Percentiles rank a stretch among this genome's conserved stretches.
These are phyloP conservation scores for Aurinia saxatilis DNA, from an alignment of 345 rosid genomes.

Conservation along the genomic window DNA sequence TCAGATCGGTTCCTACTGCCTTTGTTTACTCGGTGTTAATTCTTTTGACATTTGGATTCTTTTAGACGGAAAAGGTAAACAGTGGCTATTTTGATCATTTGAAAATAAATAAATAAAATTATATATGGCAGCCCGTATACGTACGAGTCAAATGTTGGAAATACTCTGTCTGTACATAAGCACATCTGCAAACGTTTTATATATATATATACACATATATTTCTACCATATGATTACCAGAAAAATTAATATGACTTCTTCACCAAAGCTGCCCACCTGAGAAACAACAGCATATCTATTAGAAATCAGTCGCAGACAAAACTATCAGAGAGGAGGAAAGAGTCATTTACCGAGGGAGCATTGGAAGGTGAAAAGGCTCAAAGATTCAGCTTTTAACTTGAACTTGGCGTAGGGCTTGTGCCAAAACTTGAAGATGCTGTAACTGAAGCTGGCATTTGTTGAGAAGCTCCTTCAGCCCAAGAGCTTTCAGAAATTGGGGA, in stretches of 20 bases:
- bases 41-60: too few relatives aligned
- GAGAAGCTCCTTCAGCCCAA: conserved; percentile 51
- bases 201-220: conserved; percentile 5
- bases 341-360: conserved; percentile 10
- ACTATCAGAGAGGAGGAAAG: background rate
- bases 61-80: too few relatives aligned
- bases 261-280: conserved; percentile 14
- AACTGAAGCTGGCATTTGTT: conserved; percentile 43
- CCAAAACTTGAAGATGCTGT: conserved; percentile 60
- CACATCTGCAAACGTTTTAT: conserved; percentile 6
- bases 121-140: conserved; percentile 15
- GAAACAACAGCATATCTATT: background rate
- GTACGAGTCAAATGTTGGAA: conserved; percentile 1
- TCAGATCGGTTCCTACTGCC: background rate
- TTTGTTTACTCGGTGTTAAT: too few relatives aligned
- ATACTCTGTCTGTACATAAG: conserved; percentile 15
- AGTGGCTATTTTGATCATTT: too few relatives aligned
- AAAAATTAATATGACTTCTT: background rate
- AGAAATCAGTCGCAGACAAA: background rate
- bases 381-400: conserved; percentile 16
- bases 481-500: conserved; percentile 51
- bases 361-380: background rate
- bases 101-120: conserved; percentile 19
- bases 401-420: conserved; percentile 20
- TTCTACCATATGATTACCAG: conserved; percentile 11